Base-by-base conservation (phyloP, 805 yeast species). In the Kurtzmaniella cleridarum region DNA sequence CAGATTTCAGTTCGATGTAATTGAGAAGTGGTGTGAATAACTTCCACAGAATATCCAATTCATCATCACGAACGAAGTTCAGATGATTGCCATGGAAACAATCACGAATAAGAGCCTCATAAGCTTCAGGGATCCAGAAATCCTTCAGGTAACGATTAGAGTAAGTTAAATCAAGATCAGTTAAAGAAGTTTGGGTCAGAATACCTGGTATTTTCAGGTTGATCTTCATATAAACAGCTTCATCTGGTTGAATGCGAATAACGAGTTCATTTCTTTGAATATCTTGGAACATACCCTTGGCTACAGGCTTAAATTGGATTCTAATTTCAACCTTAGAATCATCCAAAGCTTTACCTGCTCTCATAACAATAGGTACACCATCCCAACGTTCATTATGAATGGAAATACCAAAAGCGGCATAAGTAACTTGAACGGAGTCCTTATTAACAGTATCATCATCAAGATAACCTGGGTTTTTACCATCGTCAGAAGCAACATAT, bases 281-380 rank as follows among this genome's bases (percentile, higher is more conserved):
- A 42, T 80, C 78, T 47, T 75, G 73, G 68, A 87, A 89, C 54
- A 88, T 81, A 30, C 95, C 96, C 47, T 76, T 73, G 14, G 90
- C 83, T 35, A 84, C 95, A 32, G 84, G 83, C 66, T 82, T 87
- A 69, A 84, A 91, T 71, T 93, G 98, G 45, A 93, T 70, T 62
- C 98, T 78, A 47, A 93, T 83, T 70, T 93, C 98, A 36, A 93
- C 98, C 73, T 89, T 89, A 43, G 91, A 84, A 55, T 83, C 90
- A 61, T 91, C 88, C 44, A 93, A 71, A n/a, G 98, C 96, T 69
- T 93, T 93, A 56, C 98, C 98, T 12, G 98, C 98, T 68, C 96
- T 79, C 72, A 93, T 72, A 38, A 93, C 82, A 57, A 93, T 79
- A 40, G 98, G 98, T 33, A 93, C 98, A 55, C 98, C 98, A 46